phyloP scores from a whole-genome alignment of 352 stramenopile species.

The Globisporangium megalacanthum region DNA sequence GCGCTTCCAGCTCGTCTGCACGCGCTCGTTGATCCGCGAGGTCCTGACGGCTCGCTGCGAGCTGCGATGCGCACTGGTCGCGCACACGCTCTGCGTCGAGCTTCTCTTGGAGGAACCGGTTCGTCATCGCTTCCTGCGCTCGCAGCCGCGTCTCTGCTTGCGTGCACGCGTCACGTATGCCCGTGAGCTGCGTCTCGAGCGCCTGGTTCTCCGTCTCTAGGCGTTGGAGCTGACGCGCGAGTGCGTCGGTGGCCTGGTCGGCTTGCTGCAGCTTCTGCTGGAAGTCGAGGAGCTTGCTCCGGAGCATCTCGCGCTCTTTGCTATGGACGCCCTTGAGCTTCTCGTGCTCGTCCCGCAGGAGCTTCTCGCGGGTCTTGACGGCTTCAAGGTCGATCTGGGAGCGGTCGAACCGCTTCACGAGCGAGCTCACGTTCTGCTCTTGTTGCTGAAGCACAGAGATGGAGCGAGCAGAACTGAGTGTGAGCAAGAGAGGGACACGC shows the following conservation, averaged over 20 bases:
- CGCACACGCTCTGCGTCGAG: conserved; percentile 1
- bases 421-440: conserved; percentile 31
- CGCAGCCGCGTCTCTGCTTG: conserved; percentile 24
- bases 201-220: conserved; percentile 28
- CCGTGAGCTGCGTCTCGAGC: conserved; percentile 11
- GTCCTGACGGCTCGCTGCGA: conserved; percentile 1
- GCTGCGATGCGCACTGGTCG: conserved; percentile 1
- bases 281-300: conserved; percentile 50
- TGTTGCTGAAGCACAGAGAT: conserved; percentile 26
- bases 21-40: conserved; percentile 4
- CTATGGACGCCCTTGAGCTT: conserved; percentile 30
- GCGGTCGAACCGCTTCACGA: conserved; percentile 42
- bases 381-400: conserved; percentile 46
- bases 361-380: conserved; percentile 43
- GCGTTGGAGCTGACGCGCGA: conserved; percentile 26
- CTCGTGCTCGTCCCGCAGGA: conserved; percentile 42
- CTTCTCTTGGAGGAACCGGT: conserved; percentile 28
- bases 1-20: conserved; percentile 2
- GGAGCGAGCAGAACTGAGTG: background rate
- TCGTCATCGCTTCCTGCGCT: conserved; percentile 40
- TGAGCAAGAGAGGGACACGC: background rate
- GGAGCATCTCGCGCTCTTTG: conserved; percentile 49
- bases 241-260: conserved; percentile 20
- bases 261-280: conserved; percentile 43
- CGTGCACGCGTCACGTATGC: conserved; percentile 6